Conservation (phyloP, 176 grass and related monocot genomes). For the Avena sativa region DNA sequence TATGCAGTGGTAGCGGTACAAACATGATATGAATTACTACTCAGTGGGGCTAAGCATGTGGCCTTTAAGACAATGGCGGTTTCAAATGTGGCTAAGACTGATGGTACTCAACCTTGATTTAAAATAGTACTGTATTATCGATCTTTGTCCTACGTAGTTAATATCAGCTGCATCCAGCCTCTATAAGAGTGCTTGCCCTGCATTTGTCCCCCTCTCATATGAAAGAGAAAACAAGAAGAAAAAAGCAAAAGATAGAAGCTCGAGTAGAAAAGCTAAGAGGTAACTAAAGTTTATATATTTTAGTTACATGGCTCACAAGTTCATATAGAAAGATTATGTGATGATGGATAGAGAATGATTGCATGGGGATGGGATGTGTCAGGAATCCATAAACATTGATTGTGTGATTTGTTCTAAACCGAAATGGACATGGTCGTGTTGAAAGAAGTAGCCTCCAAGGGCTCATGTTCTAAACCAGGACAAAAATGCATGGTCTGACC, state of each 20-base stretch:
- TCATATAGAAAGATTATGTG: background rate
- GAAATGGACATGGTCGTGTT: too few relatives aligned
- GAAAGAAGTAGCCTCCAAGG: too few relatives aligned
- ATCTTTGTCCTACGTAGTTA: background rate
- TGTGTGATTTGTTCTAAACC: background rate
- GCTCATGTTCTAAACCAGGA: too few relatives aligned
- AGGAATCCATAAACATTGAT: background rate
- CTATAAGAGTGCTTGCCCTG: background rate
- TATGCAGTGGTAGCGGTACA: background rate
- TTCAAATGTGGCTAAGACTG: background rate
- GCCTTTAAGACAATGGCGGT: background rate
- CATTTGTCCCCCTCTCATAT: background rate
- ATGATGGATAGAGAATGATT: background rate
- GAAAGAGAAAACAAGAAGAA: background rate
- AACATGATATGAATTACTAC: background rate
- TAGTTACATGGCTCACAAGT: background rate
- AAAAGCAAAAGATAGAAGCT: background rate
- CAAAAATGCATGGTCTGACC: too few relatives aligned
- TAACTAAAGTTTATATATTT: background rate
- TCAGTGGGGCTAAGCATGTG: background rate
- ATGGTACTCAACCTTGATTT: background rate
- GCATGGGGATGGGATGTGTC: background rate
- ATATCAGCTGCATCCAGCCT: background rate
- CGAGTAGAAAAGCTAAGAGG: background rate
- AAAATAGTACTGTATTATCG: background rate